A percentile compares a stretch with the other conserved stretches of the same genome.
phyloP scores from a whole-genome alignment of 768 basidiomycete genomes.

The Cystobasidium ongulense region DNA sequence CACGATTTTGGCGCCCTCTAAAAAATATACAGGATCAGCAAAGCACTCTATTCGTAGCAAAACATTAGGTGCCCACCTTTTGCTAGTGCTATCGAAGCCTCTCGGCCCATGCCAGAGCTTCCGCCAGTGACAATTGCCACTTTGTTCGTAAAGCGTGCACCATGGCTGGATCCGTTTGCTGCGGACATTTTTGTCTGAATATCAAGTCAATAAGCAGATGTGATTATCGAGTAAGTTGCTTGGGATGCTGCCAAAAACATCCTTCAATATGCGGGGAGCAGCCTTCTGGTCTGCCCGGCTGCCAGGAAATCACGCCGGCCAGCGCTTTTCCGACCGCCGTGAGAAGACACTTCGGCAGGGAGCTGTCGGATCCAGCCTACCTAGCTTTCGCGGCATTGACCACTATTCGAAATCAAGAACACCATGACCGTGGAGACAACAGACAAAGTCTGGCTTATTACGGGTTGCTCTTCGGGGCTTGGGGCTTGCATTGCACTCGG shows the following conservation, averaged over 20 bases:
- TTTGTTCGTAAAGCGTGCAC: not conserved
- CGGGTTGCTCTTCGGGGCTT: slow-evolving; percentile 11
- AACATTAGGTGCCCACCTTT: not conserved
- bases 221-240: not conserved
- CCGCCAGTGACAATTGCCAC: slow-evolving; percentile 7
- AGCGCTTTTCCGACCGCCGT: not conserved
- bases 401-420: not conserved
- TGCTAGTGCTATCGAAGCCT: not conserved
- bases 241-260: not conserved
- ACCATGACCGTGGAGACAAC: not conserved
- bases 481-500: not conserved
- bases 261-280: not conserved
- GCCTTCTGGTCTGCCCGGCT: not conserved
- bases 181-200: not conserved
- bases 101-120: not conserved
- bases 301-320: not conserved
- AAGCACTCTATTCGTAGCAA: not conserved
- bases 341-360: not conserved
- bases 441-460: slow-evolving; percentile 16
- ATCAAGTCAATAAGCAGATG: too few species aligned
- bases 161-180: not conserved
- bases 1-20: slow-evolving; percentile 5
- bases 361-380: not conserved
- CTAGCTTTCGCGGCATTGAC: not conserved
- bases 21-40: not conserved